These are phyloP conservation scores for Nepenthes mirabilis DNA, from an alignment of 148 eudicot genomes.

Conservation along the genomic window DNA sequence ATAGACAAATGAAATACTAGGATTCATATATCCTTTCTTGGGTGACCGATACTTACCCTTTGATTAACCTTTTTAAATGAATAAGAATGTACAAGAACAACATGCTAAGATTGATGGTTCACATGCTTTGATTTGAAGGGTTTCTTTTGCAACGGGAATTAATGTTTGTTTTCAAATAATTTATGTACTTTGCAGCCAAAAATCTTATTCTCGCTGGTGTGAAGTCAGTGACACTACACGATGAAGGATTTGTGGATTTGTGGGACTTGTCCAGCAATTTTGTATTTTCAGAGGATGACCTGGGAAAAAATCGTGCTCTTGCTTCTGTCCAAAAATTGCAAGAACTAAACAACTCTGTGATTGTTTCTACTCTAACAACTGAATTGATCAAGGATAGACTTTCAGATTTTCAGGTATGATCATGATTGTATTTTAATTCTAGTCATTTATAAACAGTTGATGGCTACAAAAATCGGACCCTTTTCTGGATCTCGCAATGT, in stretches of 20 bases:
- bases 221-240: constrained; percentile 77
- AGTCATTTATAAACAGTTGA: neutral
- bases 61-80: too few relatives aligned
- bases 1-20: too few relatives aligned
- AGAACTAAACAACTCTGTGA: constrained; percentile 59
- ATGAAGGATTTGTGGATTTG: constrained; percentile 53
- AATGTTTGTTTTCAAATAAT: neutral
- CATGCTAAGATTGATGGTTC: too few relatives aligned
- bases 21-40: too few relatives aligned
- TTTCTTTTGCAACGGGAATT: neutral
- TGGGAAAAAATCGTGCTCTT: constrained; percentile 63
- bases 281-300: constrained; percentile 43
- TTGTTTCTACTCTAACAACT: constrained; percentile 38
- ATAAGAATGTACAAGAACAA: too few relatives aligned
- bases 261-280: constrained; percentile 81
- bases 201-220: constrained; percentile 83
- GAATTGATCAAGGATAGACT: constrained; percentile 49
- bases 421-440: neutral
- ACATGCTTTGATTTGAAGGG: neutral
- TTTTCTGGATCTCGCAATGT: too few relatives aligned
- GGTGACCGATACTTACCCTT: too few relatives aligned
- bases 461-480: too few relatives aligned
- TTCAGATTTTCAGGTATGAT: constrained; percentile 49
- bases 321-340: constrained; percentile 55
- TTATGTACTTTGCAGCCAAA: constrained; percentile 41